Base-by-base conservation (phyloP, 2,329 filamentous ascomycete genomes). In the Pseudocercospora pini-densiflorae region DNA sequence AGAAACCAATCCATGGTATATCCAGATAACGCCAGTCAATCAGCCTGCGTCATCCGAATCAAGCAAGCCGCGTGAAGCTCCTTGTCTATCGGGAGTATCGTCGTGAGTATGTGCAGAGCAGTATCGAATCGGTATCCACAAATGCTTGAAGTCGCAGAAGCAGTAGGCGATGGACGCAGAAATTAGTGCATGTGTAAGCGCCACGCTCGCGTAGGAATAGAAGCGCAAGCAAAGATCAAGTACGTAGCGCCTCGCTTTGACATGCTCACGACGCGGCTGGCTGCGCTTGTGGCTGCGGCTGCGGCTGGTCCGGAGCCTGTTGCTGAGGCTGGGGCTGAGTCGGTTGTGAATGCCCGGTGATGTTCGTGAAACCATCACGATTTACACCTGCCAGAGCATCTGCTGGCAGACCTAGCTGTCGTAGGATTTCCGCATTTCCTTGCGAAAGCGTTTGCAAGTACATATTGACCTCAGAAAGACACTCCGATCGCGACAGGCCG, bases 401-500 rank as follows among this genome's bases (percentile, higher is more conserved):
- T 21, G 55, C 19, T 23, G 55, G 55, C 55, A 58, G 31, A n/a
- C 55, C 55, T 19, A 58, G 31, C 55, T 21, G 29, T 33, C 33
- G 29, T 8, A 58, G 31, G 31, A 58, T 58, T 9, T n/a, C 23
- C 29, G 55, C 55, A 24, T 58, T 58, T 1, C 55, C 55, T 2
- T 21, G 21, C 7, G 27, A 16, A 16, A 66, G 47, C 7, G 60
- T 29, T 12, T 66, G 59, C 23, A 67, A 53, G 31, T 58, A 67
- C 36, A 61, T 67, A 29, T 67, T 63, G 31, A 67, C 63, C 31
- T 67, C 65, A 1, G 61, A 31, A 40, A 67, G 61, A 40, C 61
- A 64, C 31, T 67, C 65, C 12, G 65, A 67, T 19, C 65, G 57
- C 7, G 65, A 67, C 12, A 70, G 92, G 95, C 55, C 93, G 88